Conservation (phyloP, 495 filamentous ascomycete species). For the Cercophora scortea region DNA sequence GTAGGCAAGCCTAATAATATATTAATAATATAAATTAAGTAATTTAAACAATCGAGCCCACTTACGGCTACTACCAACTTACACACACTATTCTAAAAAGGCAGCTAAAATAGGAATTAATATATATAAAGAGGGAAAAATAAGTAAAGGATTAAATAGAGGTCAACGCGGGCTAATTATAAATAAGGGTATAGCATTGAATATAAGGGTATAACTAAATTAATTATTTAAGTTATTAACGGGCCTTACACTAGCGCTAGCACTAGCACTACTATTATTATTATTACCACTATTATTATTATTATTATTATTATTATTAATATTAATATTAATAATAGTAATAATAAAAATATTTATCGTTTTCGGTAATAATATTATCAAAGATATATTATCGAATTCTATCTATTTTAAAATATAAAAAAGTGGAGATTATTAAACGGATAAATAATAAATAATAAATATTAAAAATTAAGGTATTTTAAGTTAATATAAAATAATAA, state of each 20-base stretch:
- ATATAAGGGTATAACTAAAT: neutral
- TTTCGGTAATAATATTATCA: slow-evolving; percentile 23
- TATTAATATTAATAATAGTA: neutral
- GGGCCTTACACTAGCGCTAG: too few relatives aligned
- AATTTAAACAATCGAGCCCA: slow-evolving; percentile 6
- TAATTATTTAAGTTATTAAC: neutral
- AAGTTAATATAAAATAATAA: too few relatives aligned
- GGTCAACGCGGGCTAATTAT: slow-evolving; percentile 12
- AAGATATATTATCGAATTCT: slow-evolving; percentile 8
- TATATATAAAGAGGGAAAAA: slow-evolving; percentile 12
- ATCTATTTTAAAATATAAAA: too few relatives aligned
- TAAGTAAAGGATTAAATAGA: slow-evolving; percentile 18
- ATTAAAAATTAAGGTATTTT: too few relatives aligned
- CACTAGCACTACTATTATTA: too few relatives aligned
- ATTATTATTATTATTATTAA: too few relatives aligned
- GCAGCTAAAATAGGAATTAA: slow-evolving; percentile 15
- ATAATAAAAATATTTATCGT: neutral
- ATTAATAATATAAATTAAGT: too few relatives aligned
- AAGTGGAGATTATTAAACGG: too few relatives aligned
- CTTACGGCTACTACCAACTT: slow-evolving; percentile 17
- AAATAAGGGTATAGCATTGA: slow-evolving; percentile 17
- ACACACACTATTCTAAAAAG: slow-evolving; percentile 24
- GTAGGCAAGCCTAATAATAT: too few relatives aligned
- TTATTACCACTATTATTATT: too few relatives aligned
- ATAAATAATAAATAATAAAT: neutral